Evolutionary conservation across 495 filamentous ascomycete species (phyloP).

Genomic region (Penicillium daleae): DNA sequence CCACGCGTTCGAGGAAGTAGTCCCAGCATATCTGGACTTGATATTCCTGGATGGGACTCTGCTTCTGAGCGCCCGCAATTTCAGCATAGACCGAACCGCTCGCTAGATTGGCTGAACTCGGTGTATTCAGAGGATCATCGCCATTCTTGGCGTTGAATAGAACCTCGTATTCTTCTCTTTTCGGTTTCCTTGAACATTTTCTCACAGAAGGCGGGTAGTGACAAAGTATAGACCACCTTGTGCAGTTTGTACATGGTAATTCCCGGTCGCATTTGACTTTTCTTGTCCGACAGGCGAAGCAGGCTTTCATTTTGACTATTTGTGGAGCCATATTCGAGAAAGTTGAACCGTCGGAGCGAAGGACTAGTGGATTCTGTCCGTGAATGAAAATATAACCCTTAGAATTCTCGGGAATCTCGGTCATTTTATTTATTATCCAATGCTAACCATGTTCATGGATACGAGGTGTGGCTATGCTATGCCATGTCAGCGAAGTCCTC

Average conservation of each 20-base stretch:
- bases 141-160: not conserved
- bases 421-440: not conserved
- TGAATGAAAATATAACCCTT: not conserved
- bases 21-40: not conserved
- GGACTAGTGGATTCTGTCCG: not conserved
- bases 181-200: not conserved
- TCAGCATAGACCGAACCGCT: not conserved
- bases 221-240: not conserved
- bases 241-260: slow-evolving; percentile 4
- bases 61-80: not conserved
- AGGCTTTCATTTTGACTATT: slow-evolving; percentile 8
- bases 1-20: not conserved
- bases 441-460: not conserved
- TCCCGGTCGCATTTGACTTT: slow-evolving; percentile 4
- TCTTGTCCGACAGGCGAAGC: slow-evolving; percentile 3
- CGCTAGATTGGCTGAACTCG: not conserved
- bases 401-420: slow-evolving; percentile 3
- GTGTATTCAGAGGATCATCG: not conserved
- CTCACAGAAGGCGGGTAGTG: not conserved
- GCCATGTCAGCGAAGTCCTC: not conserved
- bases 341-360: not conserved
- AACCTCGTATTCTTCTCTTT: not conserved
- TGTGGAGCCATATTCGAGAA: slow-evolving; percentile 1
- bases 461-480: not conserved
- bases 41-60: not conserved